Percentiles rank a stretch among this genome's conserved stretches.
phyloP scores from a whole-genome alignment of 768 basidiomycete genomes.

The Brasilioporus rufonigricans region DNA sequence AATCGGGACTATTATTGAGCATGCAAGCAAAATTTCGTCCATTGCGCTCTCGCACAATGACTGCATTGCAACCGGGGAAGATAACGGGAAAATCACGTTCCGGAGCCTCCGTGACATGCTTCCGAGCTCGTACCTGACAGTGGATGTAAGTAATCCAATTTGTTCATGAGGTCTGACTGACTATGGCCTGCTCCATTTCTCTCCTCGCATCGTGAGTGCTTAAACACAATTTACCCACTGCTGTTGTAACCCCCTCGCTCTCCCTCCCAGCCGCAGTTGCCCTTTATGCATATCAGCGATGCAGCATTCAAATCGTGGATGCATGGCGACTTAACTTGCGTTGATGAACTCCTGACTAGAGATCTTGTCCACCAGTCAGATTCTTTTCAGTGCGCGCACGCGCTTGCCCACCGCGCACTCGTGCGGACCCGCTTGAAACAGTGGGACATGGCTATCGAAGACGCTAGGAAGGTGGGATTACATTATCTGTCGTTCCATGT shows the following conservation, averaged over 20 bases:
- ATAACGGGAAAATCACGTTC: neutral
- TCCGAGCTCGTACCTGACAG: neutral
- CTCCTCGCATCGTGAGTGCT: neutral
- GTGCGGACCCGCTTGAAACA: neutral
- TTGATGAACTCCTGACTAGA: neutral
- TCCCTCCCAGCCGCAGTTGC: neutral
- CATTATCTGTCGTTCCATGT: no score
- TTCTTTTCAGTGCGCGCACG: neutral
- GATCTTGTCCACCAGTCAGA: neutral
- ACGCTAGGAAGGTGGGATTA: conserved; percentile 11
- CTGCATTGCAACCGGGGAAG: neutral
- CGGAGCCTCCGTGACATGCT: neutral
- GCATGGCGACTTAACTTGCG: neutral
- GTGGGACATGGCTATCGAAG: neutral
- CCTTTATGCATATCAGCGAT: no score
- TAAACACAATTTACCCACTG: no score
- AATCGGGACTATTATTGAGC: neutral
- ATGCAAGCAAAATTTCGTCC: neutral
- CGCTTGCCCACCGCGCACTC: conserved; percentile 3
- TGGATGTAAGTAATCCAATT: neutral
- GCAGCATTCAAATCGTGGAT: neutral
- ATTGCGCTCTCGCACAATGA: neutral
- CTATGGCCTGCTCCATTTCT: no score
- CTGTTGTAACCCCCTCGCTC: no score
- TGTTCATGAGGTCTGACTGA: neutral